Evolutionary conservation across 106 monocot species (phyloP).

Genomic region (Posidonia australis): DNA sequence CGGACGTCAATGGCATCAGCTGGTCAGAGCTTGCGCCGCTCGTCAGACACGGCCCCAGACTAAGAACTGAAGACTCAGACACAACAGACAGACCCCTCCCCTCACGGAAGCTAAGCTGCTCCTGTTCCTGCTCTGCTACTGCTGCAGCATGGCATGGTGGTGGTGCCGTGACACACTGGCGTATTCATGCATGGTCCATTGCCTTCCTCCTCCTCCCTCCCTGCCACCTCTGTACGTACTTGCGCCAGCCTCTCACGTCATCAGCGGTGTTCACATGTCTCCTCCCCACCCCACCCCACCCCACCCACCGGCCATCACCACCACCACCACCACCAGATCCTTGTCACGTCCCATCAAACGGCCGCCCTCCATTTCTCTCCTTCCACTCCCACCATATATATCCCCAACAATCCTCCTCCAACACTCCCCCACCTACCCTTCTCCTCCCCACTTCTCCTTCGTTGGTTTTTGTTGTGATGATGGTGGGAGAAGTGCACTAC

Average conservation of each 20-base stretch:
- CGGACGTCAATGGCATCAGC: too few relatives aligned
- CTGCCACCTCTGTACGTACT: too few relatives aligned
- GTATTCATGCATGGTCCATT: too few relatives aligned
- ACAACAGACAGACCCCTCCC: not conserved
- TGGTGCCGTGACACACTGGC: slow-evolving; percentile 2
- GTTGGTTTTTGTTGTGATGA: not conserved
- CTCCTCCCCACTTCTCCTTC: not conserved
- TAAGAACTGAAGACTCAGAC: too few relatives aligned
- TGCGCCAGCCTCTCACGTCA: not conserved
- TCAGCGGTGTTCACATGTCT: not conserved
- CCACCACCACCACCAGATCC: too few relatives aligned
- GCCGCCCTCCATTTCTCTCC: not conserved
- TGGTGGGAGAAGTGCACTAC: slow-evolving; percentile 26
- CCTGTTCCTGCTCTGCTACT: not conserved
- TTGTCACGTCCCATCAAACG: not conserved
- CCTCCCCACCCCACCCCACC: not conserved
- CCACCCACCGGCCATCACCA: too few relatives aligned
- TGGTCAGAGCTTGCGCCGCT: too few relatives aligned
- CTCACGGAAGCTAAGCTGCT: slow-evolving; percentile 1
- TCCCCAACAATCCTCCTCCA: not conserved
- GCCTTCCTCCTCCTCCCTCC: too few relatives aligned
- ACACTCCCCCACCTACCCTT: not conserved
- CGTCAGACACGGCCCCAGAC: too few relatives aligned
- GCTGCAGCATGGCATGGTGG: not conserved
- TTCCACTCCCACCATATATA: not conserved